Conservation (phyloP, 495 filamentous ascomycete genomes). For the Pseudevernia furfuracea region DNA sequence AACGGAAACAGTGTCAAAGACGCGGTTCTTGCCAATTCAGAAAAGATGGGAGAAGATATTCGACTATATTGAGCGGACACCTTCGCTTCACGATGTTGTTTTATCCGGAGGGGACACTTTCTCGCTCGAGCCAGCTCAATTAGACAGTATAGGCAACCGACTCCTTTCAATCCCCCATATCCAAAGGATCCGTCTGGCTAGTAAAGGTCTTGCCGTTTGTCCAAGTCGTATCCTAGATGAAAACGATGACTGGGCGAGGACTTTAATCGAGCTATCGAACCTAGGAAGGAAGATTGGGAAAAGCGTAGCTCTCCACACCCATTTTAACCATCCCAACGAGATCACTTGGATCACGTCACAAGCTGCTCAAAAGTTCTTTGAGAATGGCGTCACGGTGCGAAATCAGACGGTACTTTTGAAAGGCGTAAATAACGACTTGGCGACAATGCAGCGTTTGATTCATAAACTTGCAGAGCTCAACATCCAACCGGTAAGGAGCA, state of each 20-base stretch:
- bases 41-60: slow-evolving; percentile 41
- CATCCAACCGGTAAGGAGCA: slow-evolving; percentile 43
- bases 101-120: not conserved
- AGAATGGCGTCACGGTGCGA: slow-evolving; percentile 37
- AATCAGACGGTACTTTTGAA: slow-evolving; percentile 40
- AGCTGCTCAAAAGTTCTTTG: slow-evolving; percentile 43
- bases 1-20: slow-evolving; percentile 44
- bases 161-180: slow-evolving; percentile 7
- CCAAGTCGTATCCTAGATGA: slow-evolving; percentile 44
- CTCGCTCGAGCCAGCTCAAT: slow-evolving; percentile 1
- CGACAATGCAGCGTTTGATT: slow-evolving; percentile 46
- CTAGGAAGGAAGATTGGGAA: slow-evolving; percentile 44
- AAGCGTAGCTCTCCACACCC: slow-evolving; percentile 52
- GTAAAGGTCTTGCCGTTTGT: slow-evolving; percentile 48
- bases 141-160: not conserved
- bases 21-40: slow-evolving; percentile 35
- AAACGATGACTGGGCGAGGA: slow-evolving; percentile 44
- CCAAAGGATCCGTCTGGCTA: slow-evolving; percentile 45
- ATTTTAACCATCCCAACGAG: slow-evolving; percentile 55
- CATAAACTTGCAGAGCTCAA: slow-evolving; percentile 45
- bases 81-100: slow-evolving; percentile 29
- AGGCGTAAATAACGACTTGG: slow-evolving; percentile 47
- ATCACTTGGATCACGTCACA: slow-evolving; percentile 50
- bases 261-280: slow-evolving; percentile 42
- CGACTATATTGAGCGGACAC: slow-evolving; percentile 43